These are phyloP conservation scores for Eragrostis curvula DNA, from an alignment of 176 grass and related monocot species.

Conservation along the genomic window DNA sequence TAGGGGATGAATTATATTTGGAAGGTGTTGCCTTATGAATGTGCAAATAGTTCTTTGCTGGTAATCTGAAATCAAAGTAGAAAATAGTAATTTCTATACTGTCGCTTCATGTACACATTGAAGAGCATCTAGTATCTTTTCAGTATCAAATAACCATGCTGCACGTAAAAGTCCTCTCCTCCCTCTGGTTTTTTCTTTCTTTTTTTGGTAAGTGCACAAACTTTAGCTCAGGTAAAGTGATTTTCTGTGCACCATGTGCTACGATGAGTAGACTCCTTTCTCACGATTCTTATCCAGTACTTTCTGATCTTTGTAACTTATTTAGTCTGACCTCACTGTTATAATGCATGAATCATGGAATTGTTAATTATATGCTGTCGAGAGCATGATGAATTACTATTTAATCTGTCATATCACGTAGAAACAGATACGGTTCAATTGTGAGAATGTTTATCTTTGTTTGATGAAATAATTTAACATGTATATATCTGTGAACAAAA, in stretches of 20 bases:
- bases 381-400: conserved; percentile 20
- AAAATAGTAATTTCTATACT: conserved; percentile 24
- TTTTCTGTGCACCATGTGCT: neutral
- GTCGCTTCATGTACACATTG: neutral
- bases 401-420: conserved; percentile 13
- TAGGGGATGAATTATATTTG: conserved; percentile 29
- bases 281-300: conserved; percentile 7
- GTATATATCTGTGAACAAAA: conserved; percentile 4
- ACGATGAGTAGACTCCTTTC: neutral
- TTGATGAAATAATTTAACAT: neutral
- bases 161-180: neutral
- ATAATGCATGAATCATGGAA: conserved; percentile 14
- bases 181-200: no score
- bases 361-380: neutral
- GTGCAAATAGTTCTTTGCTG: neutral
- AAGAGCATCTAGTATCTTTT: neutral
- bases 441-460: neutral
- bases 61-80: conserved; percentile 28
- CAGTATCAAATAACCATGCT: conserved; percentile 20
- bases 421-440: conserved; percentile 13
- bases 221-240: conserved; percentile 9
- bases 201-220: neutral
- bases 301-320: conserved; percentile 24
- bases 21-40: conserved; percentile 23
- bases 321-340: conserved; percentile 25